Base-by-base conservation (phyloP, 257 asterid genomes). In the Salvia hispanica region DNA sequence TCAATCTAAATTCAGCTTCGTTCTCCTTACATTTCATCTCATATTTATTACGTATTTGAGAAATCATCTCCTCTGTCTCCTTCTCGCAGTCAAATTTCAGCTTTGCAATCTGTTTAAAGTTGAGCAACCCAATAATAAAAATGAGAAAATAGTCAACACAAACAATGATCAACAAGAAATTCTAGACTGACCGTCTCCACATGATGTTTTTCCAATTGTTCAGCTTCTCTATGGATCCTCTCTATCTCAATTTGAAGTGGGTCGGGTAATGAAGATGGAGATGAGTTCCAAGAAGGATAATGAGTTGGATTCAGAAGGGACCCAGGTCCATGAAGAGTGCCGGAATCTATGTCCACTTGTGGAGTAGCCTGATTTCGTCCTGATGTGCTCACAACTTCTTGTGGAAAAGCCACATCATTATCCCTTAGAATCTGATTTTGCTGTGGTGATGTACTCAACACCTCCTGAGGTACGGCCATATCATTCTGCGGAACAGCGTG, bases 51-150 rank as follows among this genome's bases (percentile, higher is more conserved):
- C 79, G 88, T 55, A 92, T 78, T 81, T 86, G 84, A 66, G 84
- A 64, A 77, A 74, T 51, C 34, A 77, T 53, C 67, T 86, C 90
- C 74, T 76, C 84, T 50, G 88, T 82, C 77, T 83, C 95, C 85
- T 82, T 90, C 69, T 92, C 96, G 54, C 94, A 84, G 45, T 90
- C 94, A 62, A 82, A 74, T 62, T 66, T 76, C 72, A 82, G 74
- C 67, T n/a, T 79, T 51, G 74, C 58, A 47, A 72, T 75, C 98
- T 92, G 95, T 62, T 16, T 12, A 61, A 59, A 45, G 72, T 63
- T 48, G 73, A 64, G 58, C 28, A 37, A 57, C 36, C 51, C 18
- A 44, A 65, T 67, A 39, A 73, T 60, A 53, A 69, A 40, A 40
- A 7, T 2, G 25, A 14, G 4, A 58, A 70, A 16, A 63, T 36